Percentiles rank a stretch among this genome's conserved stretches.
These are phyloP conservation scores for Boletus rex-veris DNA, from an alignment of 768 basidiomycete genomes.

Conservation along the genomic window DNA sequence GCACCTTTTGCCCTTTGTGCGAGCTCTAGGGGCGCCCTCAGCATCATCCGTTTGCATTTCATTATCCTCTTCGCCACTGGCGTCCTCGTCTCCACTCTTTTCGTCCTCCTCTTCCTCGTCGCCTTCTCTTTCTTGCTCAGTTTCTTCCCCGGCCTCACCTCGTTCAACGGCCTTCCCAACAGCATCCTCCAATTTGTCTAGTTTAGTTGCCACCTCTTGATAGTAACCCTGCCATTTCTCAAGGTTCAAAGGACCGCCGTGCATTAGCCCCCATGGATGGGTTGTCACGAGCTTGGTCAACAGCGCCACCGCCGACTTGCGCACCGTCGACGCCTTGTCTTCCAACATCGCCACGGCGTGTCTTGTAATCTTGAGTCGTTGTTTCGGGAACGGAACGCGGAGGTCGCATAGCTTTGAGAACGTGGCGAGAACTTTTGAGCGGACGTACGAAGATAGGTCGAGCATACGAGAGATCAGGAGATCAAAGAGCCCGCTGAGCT, in stretches of 20 bases:
- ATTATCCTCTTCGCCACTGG: slow-evolving; percentile 29
- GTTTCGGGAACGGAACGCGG: slow-evolving; percentile 79
- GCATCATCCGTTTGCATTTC: slow-evolving; percentile 27
- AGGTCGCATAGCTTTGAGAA: slow-evolving; percentile 75
- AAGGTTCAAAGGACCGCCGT: slow-evolving; percentile 76
- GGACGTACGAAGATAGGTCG: slow-evolving; percentile 87
- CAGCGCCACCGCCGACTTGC: slow-evolving; percentile 77
- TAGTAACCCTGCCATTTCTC: slow-evolving; percentile 75
- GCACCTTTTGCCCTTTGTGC: slow-evolving; percentile 34
- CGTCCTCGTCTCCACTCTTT: slow-evolving; percentile 37
- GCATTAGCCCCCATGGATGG: slow-evolving; percentile 82
- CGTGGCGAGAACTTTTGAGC: slow-evolving; percentile 80
- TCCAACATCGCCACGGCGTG: slow-evolving; percentile 78
- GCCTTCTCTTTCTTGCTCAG: slow-evolving; percentile 32
- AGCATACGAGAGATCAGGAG: slow-evolving; percentile 83
- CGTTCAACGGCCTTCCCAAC: slow-evolving; percentile 61
- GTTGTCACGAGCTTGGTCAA: slow-evolving; percentile 74
- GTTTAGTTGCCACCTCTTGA: slow-evolving; percentile 52
- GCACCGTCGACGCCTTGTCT: slow-evolving; percentile 87
- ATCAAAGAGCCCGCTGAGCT: slow-evolving; percentile 78
- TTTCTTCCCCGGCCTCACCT: slow-evolving; percentile 36
- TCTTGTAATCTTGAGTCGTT: slow-evolving; percentile 70
- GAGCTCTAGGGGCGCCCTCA: slow-evolving; percentile 22
- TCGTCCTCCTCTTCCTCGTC: slow-evolving; percentile 34
- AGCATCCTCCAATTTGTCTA: slow-evolving; percentile 65